These are phyloP conservation scores for Penicillium taxi DNA, from an alignment of 495 filamentous ascomycete species.

Conservation along the genomic window DNA sequence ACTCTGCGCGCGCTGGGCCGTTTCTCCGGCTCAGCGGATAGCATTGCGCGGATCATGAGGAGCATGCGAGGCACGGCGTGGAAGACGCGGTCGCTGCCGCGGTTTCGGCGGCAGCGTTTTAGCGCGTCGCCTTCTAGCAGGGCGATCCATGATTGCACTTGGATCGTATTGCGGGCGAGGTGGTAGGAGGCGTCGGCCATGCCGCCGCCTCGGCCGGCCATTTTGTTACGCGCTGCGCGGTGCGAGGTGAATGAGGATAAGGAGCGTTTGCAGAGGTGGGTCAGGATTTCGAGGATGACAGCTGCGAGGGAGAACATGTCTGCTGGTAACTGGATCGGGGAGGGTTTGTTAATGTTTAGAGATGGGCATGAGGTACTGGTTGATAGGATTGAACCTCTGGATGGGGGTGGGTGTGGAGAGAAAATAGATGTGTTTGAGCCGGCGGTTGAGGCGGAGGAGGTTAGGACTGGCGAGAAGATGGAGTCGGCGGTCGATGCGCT, in stretches of 20 bases:
- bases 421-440: constrained; percentile 5
- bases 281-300: constrained; percentile 62
- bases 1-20: constrained; percentile 33
- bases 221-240: constrained; percentile 62
- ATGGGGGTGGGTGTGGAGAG: constrained; percentile 1
- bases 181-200: constrained; percentile 78
- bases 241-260: constrained; percentile 63
- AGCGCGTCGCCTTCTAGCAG: constrained; percentile 57
- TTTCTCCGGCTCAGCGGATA: constrained; percentile 28
- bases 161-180: constrained; percentile 55
- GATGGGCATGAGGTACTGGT: too few species aligned
- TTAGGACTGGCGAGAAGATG: constrained; percentile 24
- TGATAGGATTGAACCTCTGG: constrained; percentile 9
- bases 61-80: constrained; percentile 35
- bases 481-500: constrained; percentile 6
- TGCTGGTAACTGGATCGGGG: constrained; percentile 27
- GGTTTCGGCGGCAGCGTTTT: constrained; percentile 36
- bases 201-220: constrained; percentile 57
- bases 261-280: constrained; percentile 67
- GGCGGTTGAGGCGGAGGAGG: constrained; percentile 9
- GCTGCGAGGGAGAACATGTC: constrained; percentile 41
- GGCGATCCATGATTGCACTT: constrained; percentile 72
- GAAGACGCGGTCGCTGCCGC: constrained; percentile 41
- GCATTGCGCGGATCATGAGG: constrained; percentile 37
- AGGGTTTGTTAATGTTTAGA: constrained; percentile 39